These are phyloP conservation scores for Hyaloscypha bicolor DNA, from an alignment of 495 filamentous ascomycete genomes.

Conservation along the genomic window DNA sequence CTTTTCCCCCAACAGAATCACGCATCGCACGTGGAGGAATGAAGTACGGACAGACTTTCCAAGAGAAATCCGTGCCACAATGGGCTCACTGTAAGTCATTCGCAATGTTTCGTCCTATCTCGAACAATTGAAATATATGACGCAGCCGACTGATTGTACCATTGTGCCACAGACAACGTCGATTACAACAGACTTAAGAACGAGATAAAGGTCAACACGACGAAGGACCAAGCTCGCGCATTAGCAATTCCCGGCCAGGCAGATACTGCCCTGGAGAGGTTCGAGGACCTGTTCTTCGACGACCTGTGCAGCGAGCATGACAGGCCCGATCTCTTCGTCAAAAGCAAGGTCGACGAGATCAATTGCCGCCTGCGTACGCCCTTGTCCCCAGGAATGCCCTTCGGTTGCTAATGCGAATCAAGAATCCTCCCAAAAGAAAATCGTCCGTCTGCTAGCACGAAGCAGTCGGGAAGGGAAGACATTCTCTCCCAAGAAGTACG, in stretches of 20 bases:
- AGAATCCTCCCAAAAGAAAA: constrained; percentile 25
- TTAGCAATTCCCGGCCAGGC: constrained; percentile 66
- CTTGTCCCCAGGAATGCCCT: background rate
- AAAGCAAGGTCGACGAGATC: constrained; percentile 72
- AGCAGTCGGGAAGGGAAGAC: constrained; percentile 12
- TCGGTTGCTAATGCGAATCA: background rate
- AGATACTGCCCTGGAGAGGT: constrained; percentile 51
- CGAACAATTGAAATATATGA: background rate
- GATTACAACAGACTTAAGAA: constrained; percentile 78
- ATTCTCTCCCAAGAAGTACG: constrained; percentile 41
- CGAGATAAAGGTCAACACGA: constrained; percentile 71
- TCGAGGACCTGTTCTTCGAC: constrained; percentile 63
- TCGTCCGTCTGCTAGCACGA: constrained; percentile 24
- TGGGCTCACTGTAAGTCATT: constrained; percentile 46
- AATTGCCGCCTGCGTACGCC: constrained; percentile 58
- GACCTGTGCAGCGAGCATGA: constrained; percentile 67
- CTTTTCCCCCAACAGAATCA: background rate
- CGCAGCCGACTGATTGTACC: background rate
- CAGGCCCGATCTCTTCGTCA: constrained; percentile 69
- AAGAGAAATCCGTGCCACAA: constrained; percentile 55
- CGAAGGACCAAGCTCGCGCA: constrained; percentile 58
- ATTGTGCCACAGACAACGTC: constrained; percentile 61
- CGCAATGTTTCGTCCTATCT: background rate
- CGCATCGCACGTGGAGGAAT: constrained; percentile 35
- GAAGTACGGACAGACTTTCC: constrained; percentile 60